Percentiles rank a stretch among this genome's conserved stretches.
phyloP scores from a whole-genome alignment of 1,284 basidiomycete species.

The Puccinia sorghi region DNA sequence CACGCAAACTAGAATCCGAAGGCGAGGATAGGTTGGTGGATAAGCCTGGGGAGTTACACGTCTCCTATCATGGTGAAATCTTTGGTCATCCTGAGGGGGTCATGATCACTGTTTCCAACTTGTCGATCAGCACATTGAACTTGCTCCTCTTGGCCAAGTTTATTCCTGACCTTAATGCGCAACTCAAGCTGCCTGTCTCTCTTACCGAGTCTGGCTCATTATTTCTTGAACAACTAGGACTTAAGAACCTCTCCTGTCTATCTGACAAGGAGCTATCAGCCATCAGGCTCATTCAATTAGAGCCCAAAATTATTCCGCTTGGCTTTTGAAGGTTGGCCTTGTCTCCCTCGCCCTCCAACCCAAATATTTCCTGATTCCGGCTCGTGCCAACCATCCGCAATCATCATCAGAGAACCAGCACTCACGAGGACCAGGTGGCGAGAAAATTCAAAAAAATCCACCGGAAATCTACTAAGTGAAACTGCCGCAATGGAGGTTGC shows the following conservation, averaged over 20 bases:
- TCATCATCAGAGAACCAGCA: background rate
- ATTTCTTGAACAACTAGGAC: slow-evolving; percentile 34
- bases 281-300: too few relatives aligned
- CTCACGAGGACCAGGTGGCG: background rate
- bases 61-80: background rate
- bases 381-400: background rate
- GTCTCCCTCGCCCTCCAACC: too few relatives aligned
- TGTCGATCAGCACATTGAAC: slow-evolving; percentile 19
- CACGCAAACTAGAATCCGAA: slow-evolving; percentile 40
- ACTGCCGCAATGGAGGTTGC: slow-evolving; percentile 43
- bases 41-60: slow-evolving; percentile 30
- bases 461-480: slow-evolving; percentile 27
- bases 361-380: too few relatives aligned
- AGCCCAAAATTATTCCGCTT: too few relatives aligned
- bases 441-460: background rate
- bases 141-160: slow-evolving; percentile 40
- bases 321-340: too few relatives aligned
- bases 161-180: slow-evolving; percentile 15
- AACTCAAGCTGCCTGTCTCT: slow-evolving; percentile 5
- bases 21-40: slow-evolving; percentile 45
- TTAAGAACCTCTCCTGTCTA: slow-evolving; percentile 4
- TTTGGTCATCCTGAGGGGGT: slow-evolving; percentile 19
- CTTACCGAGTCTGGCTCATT: slow-evolving; percentile 6
- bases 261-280: background rate
- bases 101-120: slow-evolving; percentile 25